A percentile compares a stretch with the other conserved stretches of the same genome.
Conservation (phyloP, 2,329 filamentous ascomycete genomes). For the Amesomyces nigricolor region DNA sequence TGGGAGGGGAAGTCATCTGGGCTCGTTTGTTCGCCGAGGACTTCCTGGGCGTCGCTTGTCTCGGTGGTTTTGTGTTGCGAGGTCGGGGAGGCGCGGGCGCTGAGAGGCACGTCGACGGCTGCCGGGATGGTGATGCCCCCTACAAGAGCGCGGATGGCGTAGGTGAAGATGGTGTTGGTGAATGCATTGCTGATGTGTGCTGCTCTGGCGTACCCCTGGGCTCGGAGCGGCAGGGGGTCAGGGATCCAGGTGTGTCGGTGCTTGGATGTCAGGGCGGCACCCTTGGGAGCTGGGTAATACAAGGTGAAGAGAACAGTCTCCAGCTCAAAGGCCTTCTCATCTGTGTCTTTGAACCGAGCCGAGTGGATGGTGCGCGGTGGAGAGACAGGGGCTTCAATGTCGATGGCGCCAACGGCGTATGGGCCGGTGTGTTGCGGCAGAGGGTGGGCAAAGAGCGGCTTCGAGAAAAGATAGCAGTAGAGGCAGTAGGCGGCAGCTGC, state of each 20-base stretch:
- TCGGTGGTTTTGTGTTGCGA: constrained; percentile 19
- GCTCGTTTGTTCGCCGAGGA: constrained; percentile 15
- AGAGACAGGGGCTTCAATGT: constrained; percentile 37
- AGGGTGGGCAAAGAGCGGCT: constrained; percentile 40
- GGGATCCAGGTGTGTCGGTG: constrained; percentile 41
- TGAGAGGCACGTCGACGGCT: constrained; percentile 41
- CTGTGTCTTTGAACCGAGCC: constrained; percentile 33
- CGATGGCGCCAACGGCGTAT: constrained; percentile 42
- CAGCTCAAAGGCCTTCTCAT: constrained; percentile 39
- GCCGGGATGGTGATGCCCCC: constrained; percentile 44
- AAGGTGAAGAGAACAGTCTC: constrained; percentile 45
- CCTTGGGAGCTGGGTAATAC: constrained; percentile 41
- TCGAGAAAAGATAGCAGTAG: constrained; percentile 36
- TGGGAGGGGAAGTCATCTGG: neutral
- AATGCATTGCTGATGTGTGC: constrained; percentile 41
- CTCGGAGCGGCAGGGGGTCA: constrained; percentile 39
- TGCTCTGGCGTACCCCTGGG: constrained; percentile 43
- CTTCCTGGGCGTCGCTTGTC: constrained; percentile 22
- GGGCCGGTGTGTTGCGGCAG: constrained; percentile 42
- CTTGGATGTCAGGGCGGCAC: constrained; percentile 9
- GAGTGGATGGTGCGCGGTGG: constrained; percentile 32
- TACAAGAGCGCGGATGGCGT: constrained; percentile 37
- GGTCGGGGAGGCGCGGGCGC: constrained; percentile 24
- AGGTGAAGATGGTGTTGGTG: constrained; percentile 39
- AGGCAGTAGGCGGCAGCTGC: constrained; percentile 33